Evolutionary conservation across 2,329 filamentous ascomycete species (phyloP).

Genomic region (Ustilaginoidea virens): DNA sequence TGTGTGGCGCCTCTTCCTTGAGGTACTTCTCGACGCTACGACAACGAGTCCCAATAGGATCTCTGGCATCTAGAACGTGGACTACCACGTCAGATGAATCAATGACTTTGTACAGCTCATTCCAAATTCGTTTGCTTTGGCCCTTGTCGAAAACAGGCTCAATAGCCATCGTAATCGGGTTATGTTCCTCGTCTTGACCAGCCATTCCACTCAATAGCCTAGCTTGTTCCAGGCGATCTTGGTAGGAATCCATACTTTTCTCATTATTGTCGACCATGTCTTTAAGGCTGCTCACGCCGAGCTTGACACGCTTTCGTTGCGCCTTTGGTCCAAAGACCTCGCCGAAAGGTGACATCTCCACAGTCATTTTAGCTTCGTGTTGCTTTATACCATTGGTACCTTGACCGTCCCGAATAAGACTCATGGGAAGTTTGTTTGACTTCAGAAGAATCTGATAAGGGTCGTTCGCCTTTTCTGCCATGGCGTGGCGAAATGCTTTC

Average conservation of each 20-base stretch:
- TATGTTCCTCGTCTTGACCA: slow-evolving; percentile 36
- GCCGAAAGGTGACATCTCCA: slow-evolving; percentile 72
- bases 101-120: slow-evolving; percentile 89
- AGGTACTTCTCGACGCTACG: slow-evolving; percentile 72
- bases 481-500: slow-evolving; percentile 74
- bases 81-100: slow-evolving; percentile 92
- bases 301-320: slow-evolving; percentile 82
- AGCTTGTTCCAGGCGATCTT: slow-evolving; percentile 66
- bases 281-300: slow-evolving; percentile 65
- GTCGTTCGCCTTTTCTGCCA: slow-evolving; percentile 78
- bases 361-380: slow-evolving; percentile 84
- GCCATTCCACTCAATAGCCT: slow-evolving; percentile 59
- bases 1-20: slow-evolving; percentile 83
- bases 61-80: slow-evolving; percentile 82
- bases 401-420: slow-evolving; percentile 69
- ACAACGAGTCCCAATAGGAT: slow-evolving; percentile 82
- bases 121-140: slow-evolving; percentile 92
- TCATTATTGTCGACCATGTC: slow-evolving; percentile 70
- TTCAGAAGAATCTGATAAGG: slow-evolving; percentile 93
- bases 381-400: slow-evolving; percentile 72
- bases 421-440: slow-evolving; percentile 94
- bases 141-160: slow-evolving; percentile 90
- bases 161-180: slow-evolving; percentile 42
- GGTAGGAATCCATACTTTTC: slow-evolving; percentile 67
- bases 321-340: slow-evolving; percentile 90